phyloP scores from a whole-genome alignment of 192 early-diverging fungal genomes.

The Rhizophagus clarus region DNA sequence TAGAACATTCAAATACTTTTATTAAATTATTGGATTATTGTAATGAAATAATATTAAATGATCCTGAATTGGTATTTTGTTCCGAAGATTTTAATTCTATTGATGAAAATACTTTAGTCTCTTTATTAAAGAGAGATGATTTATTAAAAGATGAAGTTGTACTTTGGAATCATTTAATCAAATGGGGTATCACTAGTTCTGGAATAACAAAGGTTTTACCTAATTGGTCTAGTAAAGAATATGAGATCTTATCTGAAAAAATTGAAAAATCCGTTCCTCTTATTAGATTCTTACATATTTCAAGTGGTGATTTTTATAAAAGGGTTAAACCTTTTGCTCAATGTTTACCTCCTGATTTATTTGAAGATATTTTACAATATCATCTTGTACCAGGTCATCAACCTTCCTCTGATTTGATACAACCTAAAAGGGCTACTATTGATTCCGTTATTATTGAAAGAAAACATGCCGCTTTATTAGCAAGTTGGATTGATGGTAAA shows the following conservation, averaged over 20 bases:
- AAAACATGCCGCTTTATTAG: slow-evolving; percentile 18
- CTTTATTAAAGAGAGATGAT: slow-evolving; percentile 27
- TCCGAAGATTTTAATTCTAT: slow-evolving; percentile 3
- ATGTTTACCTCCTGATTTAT: slow-evolving; percentile 9
- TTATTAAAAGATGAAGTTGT: not conserved
- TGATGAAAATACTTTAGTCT: slow-evolving; percentile 3
- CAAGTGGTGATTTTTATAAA: slow-evolving; percentile 19
- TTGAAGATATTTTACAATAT: slow-evolving; percentile 20
- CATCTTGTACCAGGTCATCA: slow-evolving; percentile 5
- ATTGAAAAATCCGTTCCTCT: not conserved
- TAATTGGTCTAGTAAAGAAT: slow-evolving; percentile 9
- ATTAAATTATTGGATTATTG: slow-evolving; percentile 20
- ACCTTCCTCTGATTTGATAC: not conserved
- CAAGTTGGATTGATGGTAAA: slow-evolving; percentile 25
- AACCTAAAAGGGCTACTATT: not conserved
- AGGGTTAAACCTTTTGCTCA: slow-evolving; percentile 15
- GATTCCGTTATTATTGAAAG: slow-evolving; percentile 14
- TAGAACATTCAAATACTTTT: not conserved
- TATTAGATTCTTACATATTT: slow-evolving; percentile 23
- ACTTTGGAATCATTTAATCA: slow-evolving; percentile 22
- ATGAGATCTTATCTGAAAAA: not conserved
- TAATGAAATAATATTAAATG: not conserved
- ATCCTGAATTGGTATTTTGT: slow-evolving; percentile 12
- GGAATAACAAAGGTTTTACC: not conserved
- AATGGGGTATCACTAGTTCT: slow-evolving; percentile 14